Evolutionary conservation across 768 basidiomycete species (phyloP).

Genomic region (Leccinum sublutescens): DNA sequence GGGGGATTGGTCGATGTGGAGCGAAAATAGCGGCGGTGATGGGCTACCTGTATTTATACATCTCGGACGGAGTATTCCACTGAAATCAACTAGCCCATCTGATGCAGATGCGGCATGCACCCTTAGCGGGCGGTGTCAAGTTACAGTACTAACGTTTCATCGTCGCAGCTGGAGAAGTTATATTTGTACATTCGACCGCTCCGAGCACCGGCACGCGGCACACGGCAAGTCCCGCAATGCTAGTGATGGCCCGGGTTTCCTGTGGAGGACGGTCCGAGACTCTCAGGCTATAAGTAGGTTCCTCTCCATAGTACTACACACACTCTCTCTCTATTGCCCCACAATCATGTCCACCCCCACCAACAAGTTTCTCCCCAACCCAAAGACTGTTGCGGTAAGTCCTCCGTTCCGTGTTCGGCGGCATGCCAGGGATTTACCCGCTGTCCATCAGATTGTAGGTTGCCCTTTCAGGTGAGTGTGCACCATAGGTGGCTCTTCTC

Average conservation of each 20-base stretch:
- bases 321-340: background rate
- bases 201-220: background rate
- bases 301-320: background rate
- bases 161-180: background rate
- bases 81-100: background rate
- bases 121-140: too few species aligned
- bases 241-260: background rate
- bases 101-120: too few species aligned
- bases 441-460: conserved; percentile 68
- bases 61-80: conserved; percentile 1
- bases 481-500: background rate
- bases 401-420: background rate
- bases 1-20: conserved; percentile 10
- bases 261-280: background rate
- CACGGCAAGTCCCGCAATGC: conserved; percentile 11
- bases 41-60: conserved; percentile 21
- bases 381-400: conserved; percentile 79
- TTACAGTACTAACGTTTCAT: too few species aligned
- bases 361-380: conserved; percentile 43
- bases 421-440: conserved; percentile 8
- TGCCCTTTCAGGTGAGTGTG: conserved; percentile 87
- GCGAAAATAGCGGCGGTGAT: conserved; percentile 15
- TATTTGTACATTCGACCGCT: background rate
- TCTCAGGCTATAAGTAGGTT: conserved; percentile 2
- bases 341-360: conserved; percentile 21